These are phyloP conservation scores for Pleurotus giganteus DNA, from an alignment of 768 basidiomycete genomes.

Conservation along the genomic window DNA sequence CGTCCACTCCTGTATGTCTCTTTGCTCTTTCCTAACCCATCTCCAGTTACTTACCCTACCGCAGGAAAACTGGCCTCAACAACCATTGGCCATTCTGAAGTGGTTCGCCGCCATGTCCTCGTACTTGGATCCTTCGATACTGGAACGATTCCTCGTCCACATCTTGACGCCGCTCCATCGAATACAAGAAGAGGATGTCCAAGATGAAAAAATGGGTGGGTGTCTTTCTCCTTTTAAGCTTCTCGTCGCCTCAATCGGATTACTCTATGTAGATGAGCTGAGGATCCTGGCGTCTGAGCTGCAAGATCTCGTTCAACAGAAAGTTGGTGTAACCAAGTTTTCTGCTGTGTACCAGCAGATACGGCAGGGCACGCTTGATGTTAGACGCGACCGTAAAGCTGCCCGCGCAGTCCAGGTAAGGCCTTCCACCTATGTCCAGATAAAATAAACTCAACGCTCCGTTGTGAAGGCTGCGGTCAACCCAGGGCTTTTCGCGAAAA, in stretches of 20 bases:
- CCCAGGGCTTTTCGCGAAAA: constrained; percentile 73
- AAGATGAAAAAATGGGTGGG: constrained; percentile 77
- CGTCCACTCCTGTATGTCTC: constrained; percentile 40
- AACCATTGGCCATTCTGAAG: constrained; percentile 75
- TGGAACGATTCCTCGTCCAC: constrained; percentile 76
- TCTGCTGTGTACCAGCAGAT: constrained; percentile 77
- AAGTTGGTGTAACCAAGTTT: constrained; percentile 88
- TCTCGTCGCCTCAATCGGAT: background rate
- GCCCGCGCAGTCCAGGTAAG: constrained; percentile 52
- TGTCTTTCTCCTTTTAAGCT: constrained; percentile 9
- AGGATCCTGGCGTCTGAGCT: constrained; percentile 80
- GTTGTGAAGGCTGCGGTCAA: constrained; percentile 42
- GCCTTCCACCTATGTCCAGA: background rate
- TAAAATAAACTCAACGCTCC: background rate
- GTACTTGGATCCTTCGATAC: constrained; percentile 53
- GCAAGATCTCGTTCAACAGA: constrained; percentile 81
- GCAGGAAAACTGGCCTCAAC: constrained; percentile 81
- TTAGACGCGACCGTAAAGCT: constrained; percentile 71
- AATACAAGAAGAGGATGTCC: constrained; percentile 83
- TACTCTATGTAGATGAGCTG: constrained; percentile 61
- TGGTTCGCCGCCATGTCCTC: constrained; percentile 95
- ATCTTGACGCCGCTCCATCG: constrained; percentile 86
- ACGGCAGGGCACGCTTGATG: constrained; percentile 62
- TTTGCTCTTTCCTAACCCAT: constrained; percentile 10
- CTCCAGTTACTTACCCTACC: background rate